Evolutionary conservation across 2,329 filamentous ascomycete genomes (phyloP).

Genomic region (Calonectria multiphialidica): DNA sequence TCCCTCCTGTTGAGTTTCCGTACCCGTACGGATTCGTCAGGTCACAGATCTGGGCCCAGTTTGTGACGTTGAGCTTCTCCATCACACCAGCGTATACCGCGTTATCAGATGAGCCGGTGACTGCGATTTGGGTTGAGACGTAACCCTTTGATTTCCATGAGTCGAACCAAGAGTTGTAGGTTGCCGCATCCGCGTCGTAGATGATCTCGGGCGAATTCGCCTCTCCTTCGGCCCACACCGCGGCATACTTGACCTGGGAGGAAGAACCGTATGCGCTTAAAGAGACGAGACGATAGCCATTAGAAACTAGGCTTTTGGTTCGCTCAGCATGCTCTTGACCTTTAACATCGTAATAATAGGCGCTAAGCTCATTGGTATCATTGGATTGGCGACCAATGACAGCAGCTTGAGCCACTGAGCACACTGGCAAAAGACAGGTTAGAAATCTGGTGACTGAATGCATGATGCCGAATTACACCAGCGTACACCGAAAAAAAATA

Average conservation of each 20-base stretch:
- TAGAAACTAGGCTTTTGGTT: not conserved
- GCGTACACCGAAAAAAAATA: not conserved
- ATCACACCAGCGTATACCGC: conserved; percentile 24
- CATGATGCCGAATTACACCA: not conserved
- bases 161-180: conserved; percentile 27
- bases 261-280: conserved; percentile 29
- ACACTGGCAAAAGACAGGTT: not conserved
- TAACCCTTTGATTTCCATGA: conserved; percentile 12
- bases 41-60: conserved; percentile 29
- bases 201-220: conserved; percentile 10
- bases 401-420: not conserved
- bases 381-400: not conserved
- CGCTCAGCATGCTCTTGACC: conserved; percentile 1
- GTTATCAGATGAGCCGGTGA: conserved; percentile 20
- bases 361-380: not conserved
- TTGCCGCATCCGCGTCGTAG: not conserved
- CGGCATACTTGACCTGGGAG: conserved; percentile 25
- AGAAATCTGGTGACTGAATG: not conserved
- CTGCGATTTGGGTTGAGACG: conserved; percentile 22
- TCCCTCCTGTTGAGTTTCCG: not conserved
- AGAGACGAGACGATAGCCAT: conserved; percentile 26
- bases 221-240: conserved; percentile 21
- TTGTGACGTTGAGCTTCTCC: conserved; percentile 9
- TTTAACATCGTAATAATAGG: conserved; percentile 22
- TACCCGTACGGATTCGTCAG: not conserved